A percentile compares a stretch with the other conserved stretches of the same genome.
Evolutionary conservation across 176 grass and related monocot species (phyloP).

Genomic region (barley (Hordeum vulgare)): MorexV3_pseudomolecules_assembly NC_058521.1:78948580-78949079

Average conservation of each 20-base stretch:
- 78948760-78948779: slow-evolving; percentile 16
- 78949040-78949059: neutral
- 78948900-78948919: neutral
- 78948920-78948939: neutral
- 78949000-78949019: neutral
- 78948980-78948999: neutral
- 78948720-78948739: slow-evolving; percentile 11
- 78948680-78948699: neutral
- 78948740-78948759: slow-evolving; percentile 27
- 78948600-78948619: neutral
- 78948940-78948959: neutral
- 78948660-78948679: slow-evolving; percentile 5
- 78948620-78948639: neutral
- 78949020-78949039: neutral
- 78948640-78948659: neutral
- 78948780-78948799: neutral
- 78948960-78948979: neutral
- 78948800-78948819: neutral
- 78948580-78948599: slow-evolving; percentile 69
- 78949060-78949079: neutral
- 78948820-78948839: neutral
- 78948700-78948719: slow-evolving; percentile 13
- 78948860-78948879: neutral
- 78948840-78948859: neutral
- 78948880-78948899: neutral